Conservation (phyloP, 371 early-diverging fungal genomes). For the Haplosporangium sp. region DNA sequence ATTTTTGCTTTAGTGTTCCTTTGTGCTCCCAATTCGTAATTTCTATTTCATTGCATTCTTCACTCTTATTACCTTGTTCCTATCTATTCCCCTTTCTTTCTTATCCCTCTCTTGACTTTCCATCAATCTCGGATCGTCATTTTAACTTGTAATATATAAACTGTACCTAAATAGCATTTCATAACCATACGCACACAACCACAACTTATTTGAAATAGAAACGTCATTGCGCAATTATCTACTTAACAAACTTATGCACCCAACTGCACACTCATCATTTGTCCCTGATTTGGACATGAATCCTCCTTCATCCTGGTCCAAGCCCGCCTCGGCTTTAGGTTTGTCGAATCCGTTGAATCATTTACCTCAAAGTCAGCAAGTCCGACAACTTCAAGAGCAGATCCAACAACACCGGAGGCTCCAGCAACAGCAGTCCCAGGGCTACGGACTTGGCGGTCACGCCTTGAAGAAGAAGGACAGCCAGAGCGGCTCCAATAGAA, state of each 20-base stretch:
- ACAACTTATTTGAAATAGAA: not conserved
- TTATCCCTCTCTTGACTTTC: not conserved
- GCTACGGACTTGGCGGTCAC: constrained; percentile 31
- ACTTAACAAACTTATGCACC: constrained; percentile 28
- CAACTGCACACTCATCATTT: constrained; percentile 39
- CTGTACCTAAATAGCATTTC: not conserved
- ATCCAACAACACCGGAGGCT: constrained; percentile 50
- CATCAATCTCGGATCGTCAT: not conserved
- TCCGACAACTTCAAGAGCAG: constrained; percentile 51
- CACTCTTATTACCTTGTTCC: not conserved
- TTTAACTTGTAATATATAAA: not conserved
- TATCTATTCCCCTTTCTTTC: not conserved
- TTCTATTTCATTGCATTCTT: not conserved
- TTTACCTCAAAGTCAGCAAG: constrained; percentile 44
- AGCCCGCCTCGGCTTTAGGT: constrained; percentile 45
- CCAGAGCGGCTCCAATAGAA: not conserved
- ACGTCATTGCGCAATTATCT: not conserved
- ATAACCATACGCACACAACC: not conserved
- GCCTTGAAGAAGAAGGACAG: constrained; percentile 28
- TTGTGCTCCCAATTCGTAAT: constrained; percentile 3
- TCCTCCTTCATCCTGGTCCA: constrained; percentile 50
- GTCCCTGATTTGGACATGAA: constrained; percentile 49
- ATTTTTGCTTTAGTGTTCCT: not conserved
- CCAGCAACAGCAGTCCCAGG: constrained; percentile 42
- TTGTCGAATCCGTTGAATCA: constrained; percentile 39